Conservation (phyloP, 495 filamentous ascomycete genomes). For the Lepidopterella palustris region DNA sequence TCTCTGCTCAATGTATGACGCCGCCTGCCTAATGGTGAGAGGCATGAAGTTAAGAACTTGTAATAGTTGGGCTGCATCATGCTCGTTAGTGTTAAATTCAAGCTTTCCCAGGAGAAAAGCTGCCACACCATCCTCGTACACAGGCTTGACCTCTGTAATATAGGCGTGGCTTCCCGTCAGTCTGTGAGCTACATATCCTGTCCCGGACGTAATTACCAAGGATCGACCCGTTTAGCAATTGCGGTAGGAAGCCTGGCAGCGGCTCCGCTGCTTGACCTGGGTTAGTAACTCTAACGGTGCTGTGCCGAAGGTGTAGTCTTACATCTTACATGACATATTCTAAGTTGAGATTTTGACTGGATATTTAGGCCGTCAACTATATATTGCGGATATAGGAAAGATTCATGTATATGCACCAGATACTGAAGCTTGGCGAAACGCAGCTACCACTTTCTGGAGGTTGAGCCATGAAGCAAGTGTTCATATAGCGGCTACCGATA, state of each 20-base stretch:
- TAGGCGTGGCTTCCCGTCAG: neutral
- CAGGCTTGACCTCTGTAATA: neutral
- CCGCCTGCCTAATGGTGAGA: neutral
- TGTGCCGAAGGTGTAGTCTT: no score
- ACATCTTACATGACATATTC: no score
- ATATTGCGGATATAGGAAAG: no score
- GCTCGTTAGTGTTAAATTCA: neutral
- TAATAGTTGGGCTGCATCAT: neutral
- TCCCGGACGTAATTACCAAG: no score
- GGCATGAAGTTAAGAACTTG: neutral
- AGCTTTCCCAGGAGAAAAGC: neutral
- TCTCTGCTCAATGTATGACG: neutral
- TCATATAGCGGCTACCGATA: no score
- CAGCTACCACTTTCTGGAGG: no score
- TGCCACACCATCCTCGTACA: neutral
- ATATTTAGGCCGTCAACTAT: no score
- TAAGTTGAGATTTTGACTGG: no score
- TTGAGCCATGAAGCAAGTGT: no score
- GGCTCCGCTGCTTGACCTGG: neutral
- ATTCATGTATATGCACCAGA: no score
- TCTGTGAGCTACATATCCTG: neutral
- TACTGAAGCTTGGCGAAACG: no score
- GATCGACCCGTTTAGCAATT: neutral
- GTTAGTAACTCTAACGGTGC: neutral
- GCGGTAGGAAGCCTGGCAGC: neutral